A percentile compares a stretch with the other conserved stretches of the same genome.
These are phyloP conservation scores for Austroboletus niveus DNA, from an alignment of 1,284 basidiomycete species.

Conservation along the genomic window DNA sequence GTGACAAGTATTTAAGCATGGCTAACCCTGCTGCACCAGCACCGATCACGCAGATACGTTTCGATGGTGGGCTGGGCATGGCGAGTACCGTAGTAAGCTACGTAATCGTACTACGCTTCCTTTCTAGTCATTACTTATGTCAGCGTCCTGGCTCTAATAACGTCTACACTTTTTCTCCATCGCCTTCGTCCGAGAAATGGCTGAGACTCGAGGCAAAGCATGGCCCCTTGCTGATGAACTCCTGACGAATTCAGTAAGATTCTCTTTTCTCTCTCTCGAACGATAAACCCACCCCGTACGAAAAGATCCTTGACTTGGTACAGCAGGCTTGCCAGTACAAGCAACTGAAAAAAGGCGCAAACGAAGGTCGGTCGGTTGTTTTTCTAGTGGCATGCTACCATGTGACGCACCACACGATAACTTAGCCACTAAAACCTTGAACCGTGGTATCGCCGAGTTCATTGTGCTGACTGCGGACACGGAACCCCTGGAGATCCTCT, in stretches of 20 bases:
- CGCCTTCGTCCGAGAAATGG: conserved; percentile 41
- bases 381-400: background rate
- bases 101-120: background rate
- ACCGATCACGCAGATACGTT: conserved; percentile 65
- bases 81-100: background rate
- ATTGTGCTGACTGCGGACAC: conserved; percentile 98
- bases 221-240: conserved; percentile 90
- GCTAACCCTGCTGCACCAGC: conserved; percentile 68
- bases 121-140: background rate
- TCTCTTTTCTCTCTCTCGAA: background rate
- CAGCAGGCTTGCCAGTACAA: conserved; percentile 92
- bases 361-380: conserved; percentile 67
- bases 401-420: background rate
- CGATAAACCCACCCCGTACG: background rate
- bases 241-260: conserved; percentile 89
- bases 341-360: conserved; percentile 98
- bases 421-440: conserved; percentile 93
- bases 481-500: conserved; percentile 96
- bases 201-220: conserved; percentile 71
- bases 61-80: conserved; percentile 10
- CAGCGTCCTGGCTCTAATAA: conserved; percentile 56
- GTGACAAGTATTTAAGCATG: conserved; percentile 59
- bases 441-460: conserved; percentile 98
- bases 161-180: conserved; percentile 45
- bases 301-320: conserved; percentile 84